Evolutionary conservation across 139 green algal genomes (phyloP).

Genomic region (Pycnococcus provasolii): DNA sequence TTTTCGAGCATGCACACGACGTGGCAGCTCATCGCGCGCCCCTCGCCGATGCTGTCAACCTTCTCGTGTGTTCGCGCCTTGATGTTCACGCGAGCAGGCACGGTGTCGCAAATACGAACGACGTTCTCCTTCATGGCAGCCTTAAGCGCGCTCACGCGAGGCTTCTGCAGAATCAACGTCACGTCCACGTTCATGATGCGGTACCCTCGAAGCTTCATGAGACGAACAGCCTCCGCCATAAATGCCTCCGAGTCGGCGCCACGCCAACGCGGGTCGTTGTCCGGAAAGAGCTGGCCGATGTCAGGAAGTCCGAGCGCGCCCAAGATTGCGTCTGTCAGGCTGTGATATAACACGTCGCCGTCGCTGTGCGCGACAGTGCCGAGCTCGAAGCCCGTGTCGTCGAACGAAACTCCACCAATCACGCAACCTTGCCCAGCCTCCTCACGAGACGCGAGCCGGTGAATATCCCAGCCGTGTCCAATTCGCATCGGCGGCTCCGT

Average conservation of each 20-base stretch:
- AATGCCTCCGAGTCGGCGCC: constrained; percentile 81
- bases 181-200: constrained; percentile 86
- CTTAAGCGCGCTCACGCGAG: constrained; percentile 95
- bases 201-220: constrained; percentile 78
- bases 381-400: not conserved
- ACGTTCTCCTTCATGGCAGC: constrained; percentile 65
- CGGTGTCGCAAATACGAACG: constrained; percentile 55
- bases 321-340: constrained; percentile 87
- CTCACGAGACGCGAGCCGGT: constrained; percentile 27
- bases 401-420: constrained; percentile 9
- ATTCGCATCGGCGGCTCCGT: constrained; percentile 4
- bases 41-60: constrained; percentile 94
- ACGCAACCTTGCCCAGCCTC: constrained; percentile 9
- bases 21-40: constrained; percentile 87
- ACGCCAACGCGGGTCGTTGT: constrained; percentile 97
- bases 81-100: constrained; percentile 74
- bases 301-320: constrained; percentile 88
- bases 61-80: constrained; percentile 99
- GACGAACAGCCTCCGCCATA: constrained; percentile 53
- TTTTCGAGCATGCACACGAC: constrained; percentile 73
- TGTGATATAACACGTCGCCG: constrained; percentile 90
- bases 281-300: constrained; percentile 97
- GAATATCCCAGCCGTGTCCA: constrained; percentile 32
- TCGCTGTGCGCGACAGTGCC: not conserved
- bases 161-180: constrained; percentile 93